Evolutionary conservation across 768 basidiomycete genomes (phyloP), one percentile per base, ranked within the genome.

Genomic region (Obba rivulosa): DNA sequence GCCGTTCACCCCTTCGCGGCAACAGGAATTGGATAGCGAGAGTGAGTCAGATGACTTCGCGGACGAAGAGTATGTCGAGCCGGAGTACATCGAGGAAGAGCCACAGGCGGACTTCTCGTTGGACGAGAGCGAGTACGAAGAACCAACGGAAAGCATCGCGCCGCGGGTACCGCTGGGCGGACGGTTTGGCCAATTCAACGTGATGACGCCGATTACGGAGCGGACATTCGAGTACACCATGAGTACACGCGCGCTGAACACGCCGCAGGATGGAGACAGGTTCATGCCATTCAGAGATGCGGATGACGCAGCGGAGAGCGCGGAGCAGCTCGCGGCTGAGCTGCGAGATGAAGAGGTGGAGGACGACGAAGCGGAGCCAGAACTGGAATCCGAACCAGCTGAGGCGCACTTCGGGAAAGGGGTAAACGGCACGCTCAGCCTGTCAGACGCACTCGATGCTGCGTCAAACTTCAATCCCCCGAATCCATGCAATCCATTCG

Each of bases 121-220:
- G 7, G 46, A 55, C 11, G 51, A 57, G 31, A 45, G 42, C 38
- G 39, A 47, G 36, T 48, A 46, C 9, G 50, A 49, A 38, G 50
- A 61, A 18, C 60, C 63, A 1, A 62, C 63, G 17, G 51, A 60
- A 20, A 48, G 60, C 14, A 57, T 59, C 2, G 52, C 57, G 9
- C 57, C 63, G 23, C 51, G 51, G 2, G 67, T 74, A 17, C 84
- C 86, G 23, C 71, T 85, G 43, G 85, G 84, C 14, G 83, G 87
- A 16, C 79, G 88, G 22, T 87, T 89, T 61, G 87, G 86, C 31
- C 74, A 78, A 49, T 88, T 97, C 68, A 83, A 87, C 60, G 84
- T 94, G 48, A 93, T 99, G 92, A 98, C 95, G 8, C 95, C 96
- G 2, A 97, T 98, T 65, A 91, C 91, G 11, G 96, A 99, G 66